phyloP scores from a whole-genome alignment of 331 rosid genomes.

The Pyracantha coccinea region DNA sequence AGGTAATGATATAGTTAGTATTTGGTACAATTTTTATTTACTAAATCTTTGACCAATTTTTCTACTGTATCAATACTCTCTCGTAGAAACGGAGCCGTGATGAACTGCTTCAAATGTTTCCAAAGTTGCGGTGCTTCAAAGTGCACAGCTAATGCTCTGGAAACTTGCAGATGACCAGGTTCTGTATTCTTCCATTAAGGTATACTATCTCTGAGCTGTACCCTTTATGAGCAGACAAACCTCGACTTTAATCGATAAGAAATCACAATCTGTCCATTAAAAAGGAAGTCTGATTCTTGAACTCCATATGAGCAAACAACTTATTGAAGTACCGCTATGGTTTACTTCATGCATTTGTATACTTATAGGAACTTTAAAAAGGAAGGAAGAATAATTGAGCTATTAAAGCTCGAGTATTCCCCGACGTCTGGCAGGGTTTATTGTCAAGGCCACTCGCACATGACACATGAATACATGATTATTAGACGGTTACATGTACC shows the following conservation, averaged over 20 bases:
- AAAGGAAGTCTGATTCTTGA: background rate
- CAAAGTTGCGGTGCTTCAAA: conserved; percentile 64
- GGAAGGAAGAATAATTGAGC: no score
- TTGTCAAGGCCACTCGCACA: no score
- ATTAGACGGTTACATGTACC: no score
- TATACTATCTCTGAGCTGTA: background rate
- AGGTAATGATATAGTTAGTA: conserved; percentile 32
- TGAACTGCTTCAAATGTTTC: conserved; percentile 63
- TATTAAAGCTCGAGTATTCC: no score
- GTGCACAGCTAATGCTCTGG: conserved; percentile 56
- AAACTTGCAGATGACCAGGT: background rate
- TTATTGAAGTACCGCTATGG: background rate
- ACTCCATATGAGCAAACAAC: background rate
- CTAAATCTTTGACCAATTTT: background rate
- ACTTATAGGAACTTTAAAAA: no score
- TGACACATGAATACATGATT: no score
- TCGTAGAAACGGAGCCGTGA: conserved; percentile 66
- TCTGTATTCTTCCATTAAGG: background rate
- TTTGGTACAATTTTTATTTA: background rate
- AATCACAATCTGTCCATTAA: background rate
- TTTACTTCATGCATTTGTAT: background rate
- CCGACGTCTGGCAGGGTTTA: no score
- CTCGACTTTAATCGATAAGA: background rate
- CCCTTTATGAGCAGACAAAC: background rate
- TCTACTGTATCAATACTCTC: conserved; percentile 1